phyloP scores from a whole-genome alignment of 2,329 filamentous ascomycete species.

The Aspergillus flavus region DNA sequence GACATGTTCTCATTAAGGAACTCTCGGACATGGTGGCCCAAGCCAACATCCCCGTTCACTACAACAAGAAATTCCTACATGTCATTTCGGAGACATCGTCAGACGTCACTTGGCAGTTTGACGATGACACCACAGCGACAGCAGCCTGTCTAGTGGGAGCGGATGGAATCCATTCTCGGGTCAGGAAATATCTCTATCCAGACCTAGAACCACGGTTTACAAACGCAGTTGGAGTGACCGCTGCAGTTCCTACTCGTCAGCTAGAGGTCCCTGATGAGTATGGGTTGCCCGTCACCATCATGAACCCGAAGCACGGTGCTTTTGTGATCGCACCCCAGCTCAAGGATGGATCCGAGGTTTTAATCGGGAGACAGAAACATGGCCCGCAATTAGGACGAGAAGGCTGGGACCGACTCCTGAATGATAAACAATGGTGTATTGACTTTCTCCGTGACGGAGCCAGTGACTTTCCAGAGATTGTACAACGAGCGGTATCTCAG shows the following conservation, averaged over 20 bases:
- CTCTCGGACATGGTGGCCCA: slow-evolving; percentile 45
- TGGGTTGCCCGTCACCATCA: slow-evolving; percentile 48
- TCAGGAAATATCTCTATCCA: slow-evolving; percentile 56
- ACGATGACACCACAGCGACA: slow-evolving; percentile 45
- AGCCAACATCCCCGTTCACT: slow-evolving; percentile 47
- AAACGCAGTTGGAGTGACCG: slow-evolving; percentile 49
- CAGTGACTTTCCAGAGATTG: slow-evolving; percentile 39
- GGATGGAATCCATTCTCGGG: slow-evolving; percentile 62
- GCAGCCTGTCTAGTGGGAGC: slow-evolving; percentile 57
- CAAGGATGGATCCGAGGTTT: slow-evolving; percentile 51
- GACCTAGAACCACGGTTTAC: slow-evolving; percentile 54
- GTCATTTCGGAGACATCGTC: slow-evolving; percentile 46
- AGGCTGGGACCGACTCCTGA: slow-evolving; percentile 46
- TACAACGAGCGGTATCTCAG: slow-evolving; percentile 40
- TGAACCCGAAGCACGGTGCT: slow-evolving; percentile 46
- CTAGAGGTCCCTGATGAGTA: slow-evolving; percentile 41
- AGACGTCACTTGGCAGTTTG: slow-evolving; percentile 51
- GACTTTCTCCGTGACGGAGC: slow-evolving; percentile 39
- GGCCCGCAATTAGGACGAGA: slow-evolving; percentile 42
- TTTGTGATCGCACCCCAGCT: slow-evolving; percentile 57
- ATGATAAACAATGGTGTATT: slow-evolving; percentile 45
- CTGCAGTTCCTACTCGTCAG: slow-evolving; percentile 40
- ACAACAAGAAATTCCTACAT: slow-evolving; percentile 51
- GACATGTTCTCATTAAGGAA: slow-evolving; percentile 55
- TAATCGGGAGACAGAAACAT: slow-evolving; percentile 51